Base-by-base conservation (phyloP, 202 grass and related monocot genomes). In the Dendrocalamus latiflorus region DNA sequence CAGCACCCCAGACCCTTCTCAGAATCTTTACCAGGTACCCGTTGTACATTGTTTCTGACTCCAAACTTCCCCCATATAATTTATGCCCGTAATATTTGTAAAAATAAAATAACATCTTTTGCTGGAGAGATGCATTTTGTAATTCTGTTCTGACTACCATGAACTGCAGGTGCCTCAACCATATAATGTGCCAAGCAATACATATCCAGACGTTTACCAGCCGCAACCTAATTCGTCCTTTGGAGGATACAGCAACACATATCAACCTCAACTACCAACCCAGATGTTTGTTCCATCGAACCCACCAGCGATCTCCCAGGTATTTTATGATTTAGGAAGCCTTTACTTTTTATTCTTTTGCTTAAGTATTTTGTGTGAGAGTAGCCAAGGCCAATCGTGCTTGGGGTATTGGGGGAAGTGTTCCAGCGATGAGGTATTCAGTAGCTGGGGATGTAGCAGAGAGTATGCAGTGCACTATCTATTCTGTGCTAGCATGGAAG, bases 201-300 rank as follows among this genome's bases (percentile, higher is more conserved):
- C 85, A 73, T 88, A 90, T 90, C 8, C 75, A 22, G 91, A 92
- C 38, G 64, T 21, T 72, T 94, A 94, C 68, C 87, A 69, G 14
- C 93, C 81, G 56, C 76, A 21, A 72, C 36, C 77, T 86, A 83
- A 58, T 80, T 55, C 81, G 37, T 59, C 86, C 44, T 93, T 90
- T 79, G 74, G 80, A 78, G 68, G 74, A 78, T 95, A 92, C 77
- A 76, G 25, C 86, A 86, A 80, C n/a, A 0, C 92, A 69, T 91
- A 93, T 83, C 93, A 95, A 88, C 87, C 81, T 75, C 63, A 11
- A 72, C 77, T 67, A 9, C 24, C 50, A 70, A 10, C 72, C 54
- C 80, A 92, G 8, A 98, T 95, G 93, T 99, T 99, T 93, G 78
- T 99, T 70, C 93, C 96, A 50, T 11, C 61, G 5, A 92, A 80